phyloP scores from a whole-genome alignment of 208 protist genomes.

The Herpetomonas samuelpessoai region DNA sequence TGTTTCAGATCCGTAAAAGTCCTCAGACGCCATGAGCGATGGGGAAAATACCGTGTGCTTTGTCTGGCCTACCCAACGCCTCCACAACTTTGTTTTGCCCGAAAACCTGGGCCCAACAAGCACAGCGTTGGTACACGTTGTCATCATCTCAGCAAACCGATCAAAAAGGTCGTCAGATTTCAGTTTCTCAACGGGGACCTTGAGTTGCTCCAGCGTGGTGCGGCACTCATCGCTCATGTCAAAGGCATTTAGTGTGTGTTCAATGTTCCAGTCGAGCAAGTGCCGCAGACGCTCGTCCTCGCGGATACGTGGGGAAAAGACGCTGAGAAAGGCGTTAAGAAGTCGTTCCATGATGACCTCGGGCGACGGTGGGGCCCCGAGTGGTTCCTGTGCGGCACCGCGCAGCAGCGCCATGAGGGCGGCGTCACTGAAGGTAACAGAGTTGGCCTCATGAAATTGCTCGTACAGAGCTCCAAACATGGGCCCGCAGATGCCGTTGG shows the following conservation, averaged over 20 bases:
- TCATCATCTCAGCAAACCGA: constrained; percentile 56
- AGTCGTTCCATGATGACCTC: constrained; percentile 25
- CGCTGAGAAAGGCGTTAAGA: constrained; percentile 34
- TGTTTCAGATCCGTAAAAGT: constrained; percentile 60
- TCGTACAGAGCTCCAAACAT: constrained; percentile 57
- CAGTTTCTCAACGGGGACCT: neutral
- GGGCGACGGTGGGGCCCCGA: neutral
- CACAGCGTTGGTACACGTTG: constrained; percentile 42
- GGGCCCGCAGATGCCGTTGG: constrained; percentile 16
- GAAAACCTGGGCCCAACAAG: constrained; percentile 67
- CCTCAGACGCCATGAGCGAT: constrained; percentile 45
- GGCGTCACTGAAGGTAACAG: constrained; percentile 41
- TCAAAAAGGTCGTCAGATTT: constrained; percentile 16
- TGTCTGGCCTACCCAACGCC: constrained; percentile 39
- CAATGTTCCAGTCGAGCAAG: constrained; percentile 41
- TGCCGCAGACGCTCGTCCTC: constrained; percentile 28
- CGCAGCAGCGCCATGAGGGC: constrained; percentile 39
- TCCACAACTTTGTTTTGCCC: constrained; percentile 72
- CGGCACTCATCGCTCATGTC: neutral
- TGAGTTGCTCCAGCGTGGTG: neutral
- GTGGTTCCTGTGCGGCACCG: constrained; percentile 14
- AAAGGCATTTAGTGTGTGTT: constrained; percentile 17
- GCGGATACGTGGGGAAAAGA: constrained; percentile 36
- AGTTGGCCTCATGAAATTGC: constrained; percentile 41
- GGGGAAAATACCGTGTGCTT: constrained; percentile 48